A percentile compares a stretch with the other conserved stretches of the same genome.
Conservation (phyloP, 768 basidiomycete genomes). For the Tricholoma sp. region DNA sequence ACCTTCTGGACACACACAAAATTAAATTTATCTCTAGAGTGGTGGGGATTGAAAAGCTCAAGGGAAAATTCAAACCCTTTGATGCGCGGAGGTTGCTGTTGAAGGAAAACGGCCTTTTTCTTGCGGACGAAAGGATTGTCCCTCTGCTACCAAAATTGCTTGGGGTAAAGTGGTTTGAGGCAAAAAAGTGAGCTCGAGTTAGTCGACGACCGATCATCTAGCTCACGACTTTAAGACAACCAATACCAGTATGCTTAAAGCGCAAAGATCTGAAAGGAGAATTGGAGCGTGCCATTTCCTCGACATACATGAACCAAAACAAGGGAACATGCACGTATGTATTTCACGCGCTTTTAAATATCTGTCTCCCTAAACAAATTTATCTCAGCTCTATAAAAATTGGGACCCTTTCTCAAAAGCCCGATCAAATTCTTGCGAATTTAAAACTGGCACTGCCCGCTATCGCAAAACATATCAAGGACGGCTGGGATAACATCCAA, state of each 20-base stretch:
- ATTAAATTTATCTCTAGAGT: slow-evolving; percentile 91
- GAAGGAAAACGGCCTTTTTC: slow-evolving; percentile 87
- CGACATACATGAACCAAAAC: slow-evolving; percentile 95
- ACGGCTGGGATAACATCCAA: slow-evolving; percentile 89
- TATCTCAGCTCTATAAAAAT: slow-evolving; percentile 75
- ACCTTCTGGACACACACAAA: slow-evolving; percentile 69
- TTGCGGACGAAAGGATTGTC: slow-evolving; percentile 88
- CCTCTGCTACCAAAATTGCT: slow-evolving; percentile 83
- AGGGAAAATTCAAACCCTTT: slow-evolving; percentile 86
- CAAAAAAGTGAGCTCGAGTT: slow-evolving; percentile 75
- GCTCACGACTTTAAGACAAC: slow-evolving; percentile 58
- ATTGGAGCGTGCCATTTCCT: slow-evolving; percentile 87
- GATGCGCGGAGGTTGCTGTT: slow-evolving; percentile 80
- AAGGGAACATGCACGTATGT: slow-evolving; percentile 90
- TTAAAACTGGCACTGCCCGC: slow-evolving; percentile 73
- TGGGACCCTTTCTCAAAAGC: slow-evolving; percentile 64
- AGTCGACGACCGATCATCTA: not conserved
- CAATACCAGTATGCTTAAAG: slow-evolving; percentile 87
- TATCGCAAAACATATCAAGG: slow-evolving; percentile 64
- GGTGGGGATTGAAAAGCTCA: slow-evolving; percentile 86
- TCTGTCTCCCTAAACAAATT: not conserved
- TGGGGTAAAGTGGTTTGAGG: slow-evolving; percentile 88
- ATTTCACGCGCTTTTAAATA: not conserved
- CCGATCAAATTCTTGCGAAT: slow-evolving; percentile 74
- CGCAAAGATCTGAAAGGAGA: slow-evolving; percentile 90